Conservation (phyloP, 2,329 filamentous ascomycete species). For the Cyclaneusma minus region DNA sequence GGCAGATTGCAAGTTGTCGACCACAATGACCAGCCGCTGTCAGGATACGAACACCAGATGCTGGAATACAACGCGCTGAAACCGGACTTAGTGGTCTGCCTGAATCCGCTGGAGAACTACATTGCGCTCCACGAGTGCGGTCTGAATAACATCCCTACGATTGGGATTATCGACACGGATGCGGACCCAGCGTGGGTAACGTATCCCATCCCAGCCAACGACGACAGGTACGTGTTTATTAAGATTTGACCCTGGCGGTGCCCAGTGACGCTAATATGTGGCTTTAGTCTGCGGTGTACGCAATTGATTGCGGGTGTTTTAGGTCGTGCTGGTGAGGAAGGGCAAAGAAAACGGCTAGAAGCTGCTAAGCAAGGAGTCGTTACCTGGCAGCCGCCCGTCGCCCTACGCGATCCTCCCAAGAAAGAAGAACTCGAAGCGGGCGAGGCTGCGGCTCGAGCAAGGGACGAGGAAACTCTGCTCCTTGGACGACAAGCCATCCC, state of each 20-base stretch:
- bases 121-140: constrained; percentile 84
- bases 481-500: too few species aligned
- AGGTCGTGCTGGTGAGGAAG: constrained; percentile 67
- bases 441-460: too few species aligned
- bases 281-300: constrained; percentile 57
- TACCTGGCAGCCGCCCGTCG: constrained; percentile 36
- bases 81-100: constrained; percentile 79
- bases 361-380: constrained; percentile 45
- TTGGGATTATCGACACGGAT: constrained; percentile 90
- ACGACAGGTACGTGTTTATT: constrained; percentile 55
- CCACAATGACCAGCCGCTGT: constrained; percentile 44
- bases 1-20: constrained; percentile 64
- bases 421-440: too few species aligned
- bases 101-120: constrained; percentile 90
- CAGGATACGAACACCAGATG: constrained; percentile 51
- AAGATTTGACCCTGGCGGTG: background rate
- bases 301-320: constrained; percentile 74
- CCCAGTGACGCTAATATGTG: constrained; percentile 11
- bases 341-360: constrained; percentile 50
- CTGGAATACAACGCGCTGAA: constrained; percentile 49
- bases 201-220: constrained; percentile 91
- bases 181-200: constrained; percentile 87
- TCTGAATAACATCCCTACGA: constrained; percentile 75
- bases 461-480: too few species aligned
- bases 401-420: constrained; percentile 11